A percentile compares a stretch with the other conserved stretches of the same genome.
These are phyloP conservation scores for Plantago major DNA, from an alignment of 257 asterid genomes.

Conservation along the genomic window DNA sequence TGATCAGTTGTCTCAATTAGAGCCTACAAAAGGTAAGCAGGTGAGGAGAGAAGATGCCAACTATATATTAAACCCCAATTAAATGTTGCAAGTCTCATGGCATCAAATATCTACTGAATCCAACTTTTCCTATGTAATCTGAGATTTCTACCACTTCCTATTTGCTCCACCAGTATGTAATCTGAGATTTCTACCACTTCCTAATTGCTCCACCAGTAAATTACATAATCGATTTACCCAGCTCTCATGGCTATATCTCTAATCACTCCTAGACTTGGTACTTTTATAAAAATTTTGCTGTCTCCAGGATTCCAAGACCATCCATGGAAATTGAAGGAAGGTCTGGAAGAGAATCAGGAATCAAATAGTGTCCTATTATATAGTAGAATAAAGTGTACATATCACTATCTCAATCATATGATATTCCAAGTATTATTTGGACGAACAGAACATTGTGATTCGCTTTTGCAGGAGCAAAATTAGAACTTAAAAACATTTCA, in stretches of 20 bases:
- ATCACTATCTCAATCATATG: constrained; percentile 7
- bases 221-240: background rate
- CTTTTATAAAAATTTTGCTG: background rate
- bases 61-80: constrained; percentile 13
- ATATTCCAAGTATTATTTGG: background rate
- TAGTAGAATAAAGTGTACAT: constrained; percentile 2
- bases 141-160: constrained; percentile 4
- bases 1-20: constrained; percentile 73
- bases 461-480: background rate
- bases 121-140: background rate
- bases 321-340: background rate
- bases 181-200: constrained; percentile 5
- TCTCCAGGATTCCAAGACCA: background rate
- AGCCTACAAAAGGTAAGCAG: constrained; percentile 46
- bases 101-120: too few species aligned
- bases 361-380: constrained; percentile 3
- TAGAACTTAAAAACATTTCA: constrained; percentile 8
- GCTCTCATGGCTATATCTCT: background rate
- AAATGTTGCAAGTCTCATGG: too few species aligned
- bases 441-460: background rate
- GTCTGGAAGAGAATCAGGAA: constrained; percentile 13
- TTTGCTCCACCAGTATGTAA: constrained; percentile 1
- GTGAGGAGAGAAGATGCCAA: constrained; percentile 18
- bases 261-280: constrained; percentile 14
- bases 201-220: background rate